Base-by-base conservation (phyloP, 2,329 filamentous ascomycete genomes). In the Ciborinia camelliae region DNA sequence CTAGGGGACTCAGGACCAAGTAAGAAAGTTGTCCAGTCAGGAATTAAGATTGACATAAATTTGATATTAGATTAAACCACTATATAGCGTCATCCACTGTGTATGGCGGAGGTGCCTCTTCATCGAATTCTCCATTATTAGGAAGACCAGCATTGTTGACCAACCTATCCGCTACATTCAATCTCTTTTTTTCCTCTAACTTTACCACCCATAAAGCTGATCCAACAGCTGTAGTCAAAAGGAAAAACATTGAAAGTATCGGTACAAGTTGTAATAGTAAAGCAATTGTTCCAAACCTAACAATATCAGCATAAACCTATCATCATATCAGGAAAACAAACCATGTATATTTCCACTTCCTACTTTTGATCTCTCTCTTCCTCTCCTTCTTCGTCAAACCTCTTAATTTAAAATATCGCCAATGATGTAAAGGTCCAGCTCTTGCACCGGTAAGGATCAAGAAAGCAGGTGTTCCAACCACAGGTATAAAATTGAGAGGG, bases 171-270 rank as follows among this genome's bases (percentile, higher is more conserved):
- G 69, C 71, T 35, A 63, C 62, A 35, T 70, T 57, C 55, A 74
- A 55, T 23, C 57, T 66, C 66, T 73, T 75, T 65, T 73, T 71
- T 62, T 85, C 81, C 76, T 98, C 93, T 59, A 97, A 78, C 69
- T 89, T 86, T 2, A 88, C 88, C 2, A 87, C 91, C 93, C 94
- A 98, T 43, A 98, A 79, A 1, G 92, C 94, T 51, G 91, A 89
- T 2, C 94, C 95, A 26, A 87, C 86, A 1, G 93, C 90, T 3
- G 90, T 92, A 0, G 94, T 97, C 69, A 99, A 79, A 47, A 98
- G 82, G 76, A 98, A 97, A 74, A 98, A 87, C 82, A 99, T 96
- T n/a, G 90, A 96, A 57, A 97, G 77, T 15, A 94, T 83, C 1
- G 95, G 95, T 10, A 97, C 82, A n/a, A 98, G 83, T 78, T 97